These are phyloP conservation scores for Lactarius vividus DNA, from an alignment of 768 basidiomycete species.

Conservation along the genomic window DNA sequence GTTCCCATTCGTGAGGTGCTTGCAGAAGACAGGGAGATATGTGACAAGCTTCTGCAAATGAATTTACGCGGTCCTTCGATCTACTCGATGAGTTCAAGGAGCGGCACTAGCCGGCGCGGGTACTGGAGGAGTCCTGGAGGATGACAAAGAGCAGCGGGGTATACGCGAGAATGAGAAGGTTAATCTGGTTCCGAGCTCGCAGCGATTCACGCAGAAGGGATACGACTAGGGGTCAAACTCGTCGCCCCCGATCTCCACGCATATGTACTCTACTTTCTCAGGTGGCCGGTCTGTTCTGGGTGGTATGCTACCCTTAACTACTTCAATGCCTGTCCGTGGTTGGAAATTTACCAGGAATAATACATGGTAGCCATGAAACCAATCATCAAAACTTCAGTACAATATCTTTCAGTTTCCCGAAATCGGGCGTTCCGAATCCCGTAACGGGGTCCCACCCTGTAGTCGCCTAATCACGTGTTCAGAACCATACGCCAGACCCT, in stretches of 20 bases:
- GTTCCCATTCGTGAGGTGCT: too few species aligned
- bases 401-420: conserved; percentile 44
- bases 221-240: not conserved
- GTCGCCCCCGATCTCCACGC: not conserved
- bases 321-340: not conserved
- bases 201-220: not conserved
- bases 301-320: not conserved
- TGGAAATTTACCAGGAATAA: not conserved
- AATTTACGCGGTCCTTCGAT: not conserved
- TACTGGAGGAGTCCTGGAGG: too few species aligned
- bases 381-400: conserved; percentile 26
- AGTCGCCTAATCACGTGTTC: conserved; percentile 39
- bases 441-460: conserved; percentile 60
- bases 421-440: conserved; percentile 55
- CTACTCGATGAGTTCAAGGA: not conserved
- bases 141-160: not conserved
- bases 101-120: not conserved
- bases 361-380: not conserved
- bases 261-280: not conserved
- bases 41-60: not conserved
- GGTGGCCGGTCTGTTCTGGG: not conserved
- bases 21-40: not conserved
- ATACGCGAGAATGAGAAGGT: not conserved
- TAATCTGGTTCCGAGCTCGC: not conserved
- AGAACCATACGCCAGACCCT: not conserved